A percentile compares a stretch with the other conserved stretches of the same genome.
phyloP scores from a whole-genome alignment of 2,329 filamentous ascomycete genomes.

The Fusarium sp. region DNA sequence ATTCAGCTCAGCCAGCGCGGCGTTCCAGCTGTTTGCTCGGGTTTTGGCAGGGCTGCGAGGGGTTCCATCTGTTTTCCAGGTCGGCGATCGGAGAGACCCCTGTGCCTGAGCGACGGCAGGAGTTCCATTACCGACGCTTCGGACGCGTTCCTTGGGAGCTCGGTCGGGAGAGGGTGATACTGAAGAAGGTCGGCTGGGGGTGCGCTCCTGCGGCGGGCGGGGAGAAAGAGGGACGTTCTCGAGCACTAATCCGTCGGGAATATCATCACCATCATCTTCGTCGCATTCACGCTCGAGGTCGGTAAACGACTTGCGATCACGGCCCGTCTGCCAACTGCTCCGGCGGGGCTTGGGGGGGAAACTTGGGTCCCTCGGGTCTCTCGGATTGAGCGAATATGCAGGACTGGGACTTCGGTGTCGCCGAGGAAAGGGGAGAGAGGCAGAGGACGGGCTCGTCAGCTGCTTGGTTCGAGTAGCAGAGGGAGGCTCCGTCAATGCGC shows the following conservation, averaged over 20 bases:
- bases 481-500: conserved; percentile 54
- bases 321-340: conserved; percentile 81
- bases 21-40: conserved; percentile 82
- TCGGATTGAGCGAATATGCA: conserved; percentile 61
- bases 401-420: conserved; percentile 69
- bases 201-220: conserved; percentile 71
- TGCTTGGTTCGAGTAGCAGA: conserved; percentile 50
- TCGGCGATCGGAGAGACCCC: conserved; percentile 72
- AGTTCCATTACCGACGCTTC: conserved; percentile 76
- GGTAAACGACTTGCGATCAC: conserved; percentile 76
- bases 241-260: conserved; percentile 84
- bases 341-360: conserved; percentile 62
- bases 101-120: conserved; percentile 72
- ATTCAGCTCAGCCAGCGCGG: conserved; percentile 78
- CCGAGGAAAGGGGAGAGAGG: conserved; percentile 56
- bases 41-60: conserved; percentile 63
- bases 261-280: conserved; percentile 82
- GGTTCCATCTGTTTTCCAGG: conserved; percentile 65
- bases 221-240: conserved; percentile 89
- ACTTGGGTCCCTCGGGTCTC: conserved; percentile 61
- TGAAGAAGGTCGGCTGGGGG: conserved; percentile 68
- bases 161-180: conserved; percentile 69
- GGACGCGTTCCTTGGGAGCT: conserved; percentile 65
- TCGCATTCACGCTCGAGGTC: conserved; percentile 84
- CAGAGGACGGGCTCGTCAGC: conserved; percentile 52